A percentile compares a stretch with the other conserved stretches of the same genome.
phyloP scores from a whole-genome alignment of 345 rosid genomes.

The Rhodomyrtus tomentosa region DNA sequence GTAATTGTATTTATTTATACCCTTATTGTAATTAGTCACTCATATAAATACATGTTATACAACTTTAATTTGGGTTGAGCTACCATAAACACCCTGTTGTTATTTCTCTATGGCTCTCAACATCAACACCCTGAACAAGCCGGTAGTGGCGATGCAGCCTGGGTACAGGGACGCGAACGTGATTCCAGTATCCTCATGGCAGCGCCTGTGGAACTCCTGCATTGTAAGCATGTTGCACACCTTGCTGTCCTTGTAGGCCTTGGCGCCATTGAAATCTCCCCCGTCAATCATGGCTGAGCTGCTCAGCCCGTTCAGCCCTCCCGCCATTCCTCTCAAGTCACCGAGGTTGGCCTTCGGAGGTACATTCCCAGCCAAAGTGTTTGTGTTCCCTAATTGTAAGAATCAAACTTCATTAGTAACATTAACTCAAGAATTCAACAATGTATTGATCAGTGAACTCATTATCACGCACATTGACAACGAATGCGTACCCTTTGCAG shows the following conservation, averaged over 20 bases:
- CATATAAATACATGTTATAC: too few species aligned
- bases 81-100: too few species aligned
- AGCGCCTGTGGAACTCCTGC: conserved; percentile 95
- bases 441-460: not conserved
- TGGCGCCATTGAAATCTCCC: conserved; percentile 87
- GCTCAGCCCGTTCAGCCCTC: conserved; percentile 65
- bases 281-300: conserved; percentile 92
- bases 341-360: conserved; percentile 97
- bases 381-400: conserved; percentile 57
- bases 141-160: conserved; percentile 97
- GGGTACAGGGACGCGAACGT: conserved; percentile 93
- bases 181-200: conserved; percentile 76
- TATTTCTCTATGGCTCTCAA: too few species aligned
- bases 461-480: not conserved
- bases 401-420: not conserved
- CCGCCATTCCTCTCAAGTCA: conserved; percentile 80
- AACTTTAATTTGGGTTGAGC: too few species aligned
- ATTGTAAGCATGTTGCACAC: conserved; percentile 95
- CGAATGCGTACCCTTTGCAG: not conserved
- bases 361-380: conserved; percentile 96
- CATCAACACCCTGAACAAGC: conserved; percentile 58
- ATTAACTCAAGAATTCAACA: not conserved
- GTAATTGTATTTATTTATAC: too few species aligned
- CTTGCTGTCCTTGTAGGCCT: conserved; percentile 98
- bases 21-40: too few species aligned